Evolutionary conservation across 2,329 filamentous ascomycete species (phyloP), one percentile per base, ranked within the genome.

Genomic region (Chaetomium sp.): DNA sequence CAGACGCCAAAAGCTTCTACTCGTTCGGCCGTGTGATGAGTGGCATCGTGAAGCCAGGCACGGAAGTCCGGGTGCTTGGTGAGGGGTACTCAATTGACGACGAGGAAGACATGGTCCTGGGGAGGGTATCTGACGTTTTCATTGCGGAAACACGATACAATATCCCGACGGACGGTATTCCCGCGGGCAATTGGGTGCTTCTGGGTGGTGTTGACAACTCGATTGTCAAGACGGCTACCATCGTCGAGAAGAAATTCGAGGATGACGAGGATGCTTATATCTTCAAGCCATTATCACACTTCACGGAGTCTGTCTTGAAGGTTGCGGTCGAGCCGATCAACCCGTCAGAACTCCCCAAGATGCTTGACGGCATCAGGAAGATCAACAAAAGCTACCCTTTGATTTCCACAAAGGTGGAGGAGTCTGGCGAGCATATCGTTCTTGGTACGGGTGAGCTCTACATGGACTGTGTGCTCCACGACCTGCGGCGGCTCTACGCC

Each of bases 381-480:
- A 88, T 99, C 72, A 96, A 96, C 78, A 99, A 99, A 72, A 95
- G 89, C 65, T 99, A 97, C 65, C 94, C 94, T 35, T 80, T 99
- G 33, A 89, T 97, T 64, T 89, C 88, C 10, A 99, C 94, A 4
- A 97, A 97, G 71, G 94, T 99, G 3, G 94, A 99, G 70, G 94
- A 99, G 72, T 96, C 91, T 1, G 94, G 94, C 50, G 94, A 99
- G 72, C 94, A 99, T 68, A 87, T 99, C 62, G 80, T 99, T 47
- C 81, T 99, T 4, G 94, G 94, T 32, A 99, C 94, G 0, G 94
- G 94, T 58, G 94, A 99, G 71, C 78, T 99, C n/a, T 99, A 99
- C 75, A 97, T 99, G 91, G 94, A 99, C 70, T 99, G 94, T 66
- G 92, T 99, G 3, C 79, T 99, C 46, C 94, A 99, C 70, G 94